These are phyloP conservation scores for Globomyces sp. DNA, from an alignment of 371 early-diverging fungal species.

Conservation along the genomic window DNA sequence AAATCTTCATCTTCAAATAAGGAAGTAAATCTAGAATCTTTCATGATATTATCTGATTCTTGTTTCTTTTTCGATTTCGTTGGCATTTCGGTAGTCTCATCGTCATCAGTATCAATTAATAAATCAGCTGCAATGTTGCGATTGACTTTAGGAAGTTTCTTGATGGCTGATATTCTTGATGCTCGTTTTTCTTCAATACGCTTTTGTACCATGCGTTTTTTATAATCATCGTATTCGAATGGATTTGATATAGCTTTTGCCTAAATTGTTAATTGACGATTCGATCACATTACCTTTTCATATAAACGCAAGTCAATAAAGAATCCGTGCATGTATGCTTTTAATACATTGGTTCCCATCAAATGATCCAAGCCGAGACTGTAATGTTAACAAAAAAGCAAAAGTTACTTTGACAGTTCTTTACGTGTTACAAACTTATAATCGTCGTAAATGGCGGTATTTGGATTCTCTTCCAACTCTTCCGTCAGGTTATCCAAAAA, in stretches of 20 bases:
- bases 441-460: conserved; percentile 88
- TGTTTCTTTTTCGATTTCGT: conserved; percentile 46
- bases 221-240: conserved; percentile 94
- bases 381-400: conserved; percentile 7
- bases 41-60: conserved; percentile 52
- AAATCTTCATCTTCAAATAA: conserved; percentile 92
- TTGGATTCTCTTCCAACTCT: conserved; percentile 94
- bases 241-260: conserved; percentile 95
- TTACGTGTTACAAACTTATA: conserved; percentile 95
- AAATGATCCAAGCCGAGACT: conserved; percentile 90
- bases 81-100: conserved; percentile 37
- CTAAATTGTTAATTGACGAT: background rate
- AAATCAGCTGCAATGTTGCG: conserved; percentile 75
- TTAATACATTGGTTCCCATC: conserved; percentile 89
- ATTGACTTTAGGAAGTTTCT: conserved; percentile 90
- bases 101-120: conserved; percentile 44
- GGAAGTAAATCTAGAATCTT: conserved; percentile 83
- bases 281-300: conserved; percentile 60
- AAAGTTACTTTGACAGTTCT: conserved; percentile 62
- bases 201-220: conserved; percentile 69
- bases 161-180: conserved; percentile 85
- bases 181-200: conserved; percentile 82
- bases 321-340: conserved; percentile 99
- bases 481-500: conserved; percentile 98
- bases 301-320: conserved; percentile 94